phyloP scores from a whole-genome alignment of 257 asterid species.

The Linderniella brevidens region DNA sequence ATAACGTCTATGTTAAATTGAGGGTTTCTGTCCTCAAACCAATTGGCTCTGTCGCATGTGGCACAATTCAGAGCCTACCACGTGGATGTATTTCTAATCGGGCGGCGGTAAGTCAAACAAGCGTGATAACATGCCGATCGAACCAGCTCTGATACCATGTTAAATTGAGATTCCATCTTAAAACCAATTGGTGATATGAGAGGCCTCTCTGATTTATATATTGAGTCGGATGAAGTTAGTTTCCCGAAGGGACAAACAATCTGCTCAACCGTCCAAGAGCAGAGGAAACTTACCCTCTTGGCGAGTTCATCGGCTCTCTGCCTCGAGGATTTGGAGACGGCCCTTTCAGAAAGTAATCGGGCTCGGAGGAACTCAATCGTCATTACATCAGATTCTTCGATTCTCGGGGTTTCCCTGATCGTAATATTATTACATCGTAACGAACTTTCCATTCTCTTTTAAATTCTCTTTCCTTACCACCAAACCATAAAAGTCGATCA shows the following conservation, averaged over 20 bases:
- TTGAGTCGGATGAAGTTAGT: no score
- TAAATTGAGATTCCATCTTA: no score
- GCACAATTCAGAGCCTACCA: no score
- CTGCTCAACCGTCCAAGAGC: not conserved
- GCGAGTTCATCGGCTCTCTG: slow-evolving; percentile 87
- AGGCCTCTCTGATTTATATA: no score
- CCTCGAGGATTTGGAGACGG: slow-evolving; percentile 60
- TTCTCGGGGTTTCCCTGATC: slow-evolving; percentile 28
- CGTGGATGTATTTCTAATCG: no score
- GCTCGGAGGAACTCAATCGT: slow-evolving; percentile 82
- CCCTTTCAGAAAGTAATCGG: slow-evolving; percentile 76
- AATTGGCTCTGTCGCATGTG: no score
- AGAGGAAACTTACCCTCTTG: slow-evolving; percentile 78
- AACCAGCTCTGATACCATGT: no score
- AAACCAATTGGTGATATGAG: no score
- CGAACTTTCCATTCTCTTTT: slow-evolving; percentile 9
- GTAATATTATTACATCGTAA: slow-evolving; percentile 10
- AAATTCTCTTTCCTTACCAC: slow-evolving; percentile 10
- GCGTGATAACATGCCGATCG: no score
- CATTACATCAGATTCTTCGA: slow-evolving; percentile 56
- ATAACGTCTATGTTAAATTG: no score
- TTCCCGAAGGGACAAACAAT: not conserved
- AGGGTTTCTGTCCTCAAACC: no score
- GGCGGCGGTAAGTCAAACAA: no score
- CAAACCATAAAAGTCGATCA: slow-evolving; percentile 1